A percentile compares a stretch with the other conserved stretches of the same genome.
phyloP scores from a whole-genome alignment of 1,284 basidiomycete species.

The Cystobasidium pallidum region DNA sequence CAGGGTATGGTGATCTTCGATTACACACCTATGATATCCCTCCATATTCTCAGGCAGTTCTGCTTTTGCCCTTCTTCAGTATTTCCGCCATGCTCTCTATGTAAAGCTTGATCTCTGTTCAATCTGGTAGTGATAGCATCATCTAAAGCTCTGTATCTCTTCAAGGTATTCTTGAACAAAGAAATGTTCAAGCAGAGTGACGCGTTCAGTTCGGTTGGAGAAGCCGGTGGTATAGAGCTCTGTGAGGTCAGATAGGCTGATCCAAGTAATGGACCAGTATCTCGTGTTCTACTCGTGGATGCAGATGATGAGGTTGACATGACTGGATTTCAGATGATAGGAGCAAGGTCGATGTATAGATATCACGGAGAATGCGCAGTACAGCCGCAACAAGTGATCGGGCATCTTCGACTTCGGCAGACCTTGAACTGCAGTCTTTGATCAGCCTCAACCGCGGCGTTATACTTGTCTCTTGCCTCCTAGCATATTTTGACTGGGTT shows the following conservation, averaged over 20 bases:
- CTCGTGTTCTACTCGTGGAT: neutral
- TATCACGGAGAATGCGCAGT: neutral
- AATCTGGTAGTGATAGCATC: conserved; percentile 44
- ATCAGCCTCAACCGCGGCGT: neutral
- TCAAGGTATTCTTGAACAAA: conserved; percentile 39
- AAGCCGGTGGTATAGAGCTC: conserved; percentile 54
- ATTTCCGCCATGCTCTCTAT: conserved; percentile 28
- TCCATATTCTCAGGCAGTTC: conserved; percentile 41
- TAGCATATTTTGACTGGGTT: too few relatives aligned
- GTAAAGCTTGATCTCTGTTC: conserved; percentile 39
- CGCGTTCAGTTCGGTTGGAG: conserved; percentile 52
- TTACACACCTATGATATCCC: conserved; percentile 34
- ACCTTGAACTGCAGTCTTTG: neutral
- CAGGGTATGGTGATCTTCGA: neutral
- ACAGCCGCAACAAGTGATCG: neutral
- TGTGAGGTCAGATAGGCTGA: conserved; percentile 39
- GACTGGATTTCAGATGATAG: neutral
- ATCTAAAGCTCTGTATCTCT: conserved; percentile 36
- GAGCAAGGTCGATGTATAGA: neutral
- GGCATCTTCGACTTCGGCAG: neutral
- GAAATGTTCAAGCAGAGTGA: conserved; percentile 43
- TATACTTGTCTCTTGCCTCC: too few relatives aligned
- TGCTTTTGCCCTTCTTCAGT: conserved; percentile 27
- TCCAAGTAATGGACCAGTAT: conserved; percentile 34
- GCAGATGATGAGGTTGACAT: conserved; percentile 1